Percentiles rank a stretch among this genome's conserved stretches.
These are phyloP conservation scores for Erythrophleum ivorense DNA, from an alignment of 331 rosid species.

Conservation along the genomic window DNA sequence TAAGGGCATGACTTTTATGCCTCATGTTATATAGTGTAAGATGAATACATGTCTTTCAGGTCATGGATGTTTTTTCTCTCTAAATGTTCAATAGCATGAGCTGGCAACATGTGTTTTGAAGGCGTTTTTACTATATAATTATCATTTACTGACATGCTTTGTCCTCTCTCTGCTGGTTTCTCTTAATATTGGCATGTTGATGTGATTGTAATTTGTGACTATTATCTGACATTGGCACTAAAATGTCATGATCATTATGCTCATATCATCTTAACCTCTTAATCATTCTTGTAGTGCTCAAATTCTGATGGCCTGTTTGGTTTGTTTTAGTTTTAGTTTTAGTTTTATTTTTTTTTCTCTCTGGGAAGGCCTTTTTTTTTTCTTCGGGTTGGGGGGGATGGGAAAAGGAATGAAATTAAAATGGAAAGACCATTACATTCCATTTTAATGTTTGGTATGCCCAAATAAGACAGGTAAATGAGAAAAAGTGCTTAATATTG, in stretches of 20 bases:
- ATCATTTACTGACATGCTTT: too few species aligned
- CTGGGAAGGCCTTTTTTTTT: too few species aligned
- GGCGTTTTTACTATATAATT: not conserved
- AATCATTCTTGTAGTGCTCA: too few species aligned
- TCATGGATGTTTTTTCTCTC: not conserved
- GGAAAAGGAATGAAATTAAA: not conserved
- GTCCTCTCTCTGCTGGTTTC: too few species aligned
- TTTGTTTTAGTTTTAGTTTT: too few species aligned
- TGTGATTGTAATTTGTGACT: not conserved
- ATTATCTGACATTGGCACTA: not conserved
- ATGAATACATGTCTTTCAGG: not conserved
- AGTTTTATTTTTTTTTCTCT: too few species aligned
- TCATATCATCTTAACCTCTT: too few species aligned
- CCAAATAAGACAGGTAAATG: not conserved
- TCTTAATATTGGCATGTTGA: not conserved
- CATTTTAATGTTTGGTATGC: not conserved
- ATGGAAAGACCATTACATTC: not conserved
- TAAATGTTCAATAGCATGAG: not conserved
- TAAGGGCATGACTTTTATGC: not conserved
- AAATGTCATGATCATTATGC: not conserved
- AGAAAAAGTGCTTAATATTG: not conserved
- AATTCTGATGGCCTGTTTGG: too few species aligned
- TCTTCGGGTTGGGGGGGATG: too few species aligned
- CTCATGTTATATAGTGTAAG: not conserved
- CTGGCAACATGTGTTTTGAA: not conserved